These are phyloP conservation scores for Massariosphaeria phaeospora DNA, from an alignment of 495 filamentous ascomycete genomes.

Conservation along the genomic window DNA sequence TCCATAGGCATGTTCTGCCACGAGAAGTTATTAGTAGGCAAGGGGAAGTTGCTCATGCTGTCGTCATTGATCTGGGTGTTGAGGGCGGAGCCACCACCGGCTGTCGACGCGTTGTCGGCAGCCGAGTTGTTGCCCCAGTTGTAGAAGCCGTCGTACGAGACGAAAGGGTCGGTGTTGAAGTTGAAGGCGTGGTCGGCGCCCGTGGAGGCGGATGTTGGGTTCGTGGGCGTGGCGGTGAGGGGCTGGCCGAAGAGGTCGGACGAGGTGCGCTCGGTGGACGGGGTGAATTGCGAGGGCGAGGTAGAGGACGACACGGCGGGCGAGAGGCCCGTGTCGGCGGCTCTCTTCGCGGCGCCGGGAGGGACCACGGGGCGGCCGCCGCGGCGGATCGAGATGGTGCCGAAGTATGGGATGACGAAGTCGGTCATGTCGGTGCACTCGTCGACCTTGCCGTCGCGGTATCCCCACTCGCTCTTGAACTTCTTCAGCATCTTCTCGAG, in stretches of 20 bases:
- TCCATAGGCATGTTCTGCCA: slow-evolving; percentile 36
- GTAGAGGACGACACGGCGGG: neutral
- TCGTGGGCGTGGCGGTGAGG: neutral
- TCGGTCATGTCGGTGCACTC: slow-evolving; percentile 14
- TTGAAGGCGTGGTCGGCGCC: neutral
- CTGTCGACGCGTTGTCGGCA: neutral
- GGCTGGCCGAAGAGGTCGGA: slow-evolving; percentile 13
- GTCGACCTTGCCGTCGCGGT: slow-evolving; percentile 1
- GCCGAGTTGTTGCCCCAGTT: slow-evolving; percentile 13
- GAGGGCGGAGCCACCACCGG: neutral
- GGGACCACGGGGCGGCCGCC: slow-evolving; percentile 11
- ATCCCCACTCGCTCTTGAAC: slow-evolving; percentile 7
- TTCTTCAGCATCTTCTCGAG: slow-evolving; percentile 42
- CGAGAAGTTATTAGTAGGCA: slow-evolving; percentile 28
- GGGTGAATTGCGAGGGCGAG: slow-evolving; percentile 8
- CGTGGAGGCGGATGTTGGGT: neutral
- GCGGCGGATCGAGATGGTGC: slow-evolving; percentile 32
- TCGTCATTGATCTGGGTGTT: slow-evolving; percentile 27
- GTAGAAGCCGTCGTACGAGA: slow-evolving; percentile 36
- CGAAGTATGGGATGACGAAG: slow-evolving; percentile 35
- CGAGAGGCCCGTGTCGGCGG: neutral
- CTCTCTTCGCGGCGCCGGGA: neutral
- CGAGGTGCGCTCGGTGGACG: slow-evolving; percentile 3
- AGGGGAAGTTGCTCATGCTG: slow-evolving; percentile 24
- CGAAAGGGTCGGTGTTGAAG: slow-evolving; percentile 26